Base-by-base conservation (phyloP, 306 rosid genomes). In the Sechiopsis laciniata region DNA sequence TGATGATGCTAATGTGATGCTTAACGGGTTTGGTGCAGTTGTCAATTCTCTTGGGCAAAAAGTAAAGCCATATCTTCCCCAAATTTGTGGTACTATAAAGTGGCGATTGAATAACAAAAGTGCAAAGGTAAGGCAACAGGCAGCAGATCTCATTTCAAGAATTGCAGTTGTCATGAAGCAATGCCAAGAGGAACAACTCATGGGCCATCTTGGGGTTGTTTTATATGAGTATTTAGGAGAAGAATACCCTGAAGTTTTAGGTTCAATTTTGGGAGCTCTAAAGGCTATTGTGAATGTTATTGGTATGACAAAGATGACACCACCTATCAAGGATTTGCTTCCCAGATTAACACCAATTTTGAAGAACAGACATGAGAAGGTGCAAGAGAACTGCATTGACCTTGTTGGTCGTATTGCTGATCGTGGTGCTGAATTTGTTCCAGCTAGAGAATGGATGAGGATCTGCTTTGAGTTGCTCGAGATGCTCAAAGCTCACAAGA, bases 281-380 rank as follows among this genome's bases (percentile, higher is more conserved):
- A 93, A 93, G 81, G 95, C 98, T 10, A 93, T 93, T 83, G 98
- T 93, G 77, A 93, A 93, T 73, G 98, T 93, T 67, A 93, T 93
- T 37, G 98, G 98, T 78, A 93, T 93, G 98, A 93, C 96, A 2
- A 93, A 93, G 96, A 93, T 93, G 98, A 90, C 98, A 13, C 98
- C 98, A 24, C 98, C 98, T 24, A 93, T 93, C 24, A 93, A 93
- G 80, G 96, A 93, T 77, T 74, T 93, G 87, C 98, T 93, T 74
- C 98, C 98, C 29, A 85, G 98, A 64, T 78, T 93, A 79, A 93
- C 98, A 35, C 98, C 98, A 51, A 92, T 92, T 78, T 83, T 92
- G 88, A 92, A 92, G 83, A 92, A 92, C 79, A 90, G 98, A 84
- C 96, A 92, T 22, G 96, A 92, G 76, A 92, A 92, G 80, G 98